phyloP scores from a whole-genome alignment of 2,329 filamentous ascomycete species.

The Cladosporium sp. region DNA sequence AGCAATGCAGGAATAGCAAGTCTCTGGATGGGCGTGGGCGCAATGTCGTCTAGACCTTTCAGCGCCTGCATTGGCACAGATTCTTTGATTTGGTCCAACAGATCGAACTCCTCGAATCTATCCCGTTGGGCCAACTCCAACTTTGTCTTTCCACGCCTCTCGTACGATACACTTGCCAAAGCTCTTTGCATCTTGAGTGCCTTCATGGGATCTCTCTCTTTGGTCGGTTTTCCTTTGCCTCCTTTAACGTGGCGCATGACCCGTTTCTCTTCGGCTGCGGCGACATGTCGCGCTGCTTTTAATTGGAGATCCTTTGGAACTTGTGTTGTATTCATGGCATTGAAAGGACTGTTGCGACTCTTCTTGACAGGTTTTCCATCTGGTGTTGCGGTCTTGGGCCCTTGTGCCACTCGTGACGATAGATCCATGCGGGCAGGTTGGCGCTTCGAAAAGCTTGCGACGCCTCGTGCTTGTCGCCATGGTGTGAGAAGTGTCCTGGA shows the following conservation, averaged over 20 bases:
- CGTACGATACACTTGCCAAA: constrained; percentile 72
- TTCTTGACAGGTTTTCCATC: constrained; percentile 35
- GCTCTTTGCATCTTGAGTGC: constrained; percentile 92
- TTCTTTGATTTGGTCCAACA: constrained; percentile 67
- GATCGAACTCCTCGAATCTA: constrained; percentile 73
- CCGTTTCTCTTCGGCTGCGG: constrained; percentile 41
- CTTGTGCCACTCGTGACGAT: constrained; percentile 41
- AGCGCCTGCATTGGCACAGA: constrained; percentile 71
- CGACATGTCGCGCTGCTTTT: constrained; percentile 26
- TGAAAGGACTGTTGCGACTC: constrained; percentile 52
- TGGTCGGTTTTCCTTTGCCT: constrained; percentile 37
- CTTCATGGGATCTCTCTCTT: constrained; percentile 58
- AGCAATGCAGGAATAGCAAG: constrained; percentile 82
- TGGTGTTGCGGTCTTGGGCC: constrained; percentile 22
- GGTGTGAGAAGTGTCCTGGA: constrained; percentile 22
- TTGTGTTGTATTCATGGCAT: constrained; percentile 54
- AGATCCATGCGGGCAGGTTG: constrained; percentile 50
- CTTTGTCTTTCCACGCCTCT: constrained; percentile 60
- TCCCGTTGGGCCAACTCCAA: constrained; percentile 61
- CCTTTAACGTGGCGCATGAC: constrained; percentile 54
- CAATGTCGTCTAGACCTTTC: constrained; percentile 67
- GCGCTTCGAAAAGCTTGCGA: constrained; percentile 39
- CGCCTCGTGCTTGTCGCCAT: constrained; percentile 38
- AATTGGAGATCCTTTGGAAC: constrained; percentile 21
- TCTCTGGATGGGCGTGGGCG: constrained; percentile 83